Evolutionary conservation across 208 protist species (phyloP).

Genomic region (Leishmania lainsoni): DNA sequence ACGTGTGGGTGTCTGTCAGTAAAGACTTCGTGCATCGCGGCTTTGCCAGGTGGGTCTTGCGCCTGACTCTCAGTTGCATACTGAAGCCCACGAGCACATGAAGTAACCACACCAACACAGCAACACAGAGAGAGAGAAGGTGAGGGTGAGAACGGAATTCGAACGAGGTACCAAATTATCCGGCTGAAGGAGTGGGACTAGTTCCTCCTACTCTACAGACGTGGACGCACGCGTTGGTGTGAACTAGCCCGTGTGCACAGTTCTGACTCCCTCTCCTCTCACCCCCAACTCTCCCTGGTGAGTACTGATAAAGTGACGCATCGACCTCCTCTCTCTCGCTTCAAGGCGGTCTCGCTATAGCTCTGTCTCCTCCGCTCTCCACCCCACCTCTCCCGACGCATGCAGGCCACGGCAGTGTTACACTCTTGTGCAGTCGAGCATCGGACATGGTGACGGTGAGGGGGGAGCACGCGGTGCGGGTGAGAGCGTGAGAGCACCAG

Average conservation of each 20-base stretch:
- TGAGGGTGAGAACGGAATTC: neutral
- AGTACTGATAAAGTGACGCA: too few relatives aligned
- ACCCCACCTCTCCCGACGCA: neutral
- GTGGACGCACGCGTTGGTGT: neutral
- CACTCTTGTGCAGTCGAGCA: neutral
- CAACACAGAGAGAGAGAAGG: neutral
- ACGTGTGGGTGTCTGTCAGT: neutral
- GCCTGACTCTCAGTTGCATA: neutral
- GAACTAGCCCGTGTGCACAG: neutral
- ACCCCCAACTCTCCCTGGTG: neutral
- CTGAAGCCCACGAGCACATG: neutral
- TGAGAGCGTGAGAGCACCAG: neutral
- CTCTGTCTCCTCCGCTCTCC: neutral
- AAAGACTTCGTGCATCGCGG: too few relatives aligned
- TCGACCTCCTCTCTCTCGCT: neutral
- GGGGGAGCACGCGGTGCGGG: neutral
- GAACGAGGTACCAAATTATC: neutral
- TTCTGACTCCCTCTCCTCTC: neutral
- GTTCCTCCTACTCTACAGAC: neutral
- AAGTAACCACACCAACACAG: neutral
- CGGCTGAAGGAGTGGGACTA: too few relatives aligned
- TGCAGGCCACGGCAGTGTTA: neutral
- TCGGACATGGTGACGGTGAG: too few relatives aligned
- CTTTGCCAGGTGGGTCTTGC: too few relatives aligned
- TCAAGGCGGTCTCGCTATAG: neutral